Percentiles rank a stretch among this genome's conserved stretches.
These are phyloP conservation scores for Fusarium illudens DNA, from an alignment of 2,329 filamentous ascomycete genomes.

Conservation along the genomic window DNA sequence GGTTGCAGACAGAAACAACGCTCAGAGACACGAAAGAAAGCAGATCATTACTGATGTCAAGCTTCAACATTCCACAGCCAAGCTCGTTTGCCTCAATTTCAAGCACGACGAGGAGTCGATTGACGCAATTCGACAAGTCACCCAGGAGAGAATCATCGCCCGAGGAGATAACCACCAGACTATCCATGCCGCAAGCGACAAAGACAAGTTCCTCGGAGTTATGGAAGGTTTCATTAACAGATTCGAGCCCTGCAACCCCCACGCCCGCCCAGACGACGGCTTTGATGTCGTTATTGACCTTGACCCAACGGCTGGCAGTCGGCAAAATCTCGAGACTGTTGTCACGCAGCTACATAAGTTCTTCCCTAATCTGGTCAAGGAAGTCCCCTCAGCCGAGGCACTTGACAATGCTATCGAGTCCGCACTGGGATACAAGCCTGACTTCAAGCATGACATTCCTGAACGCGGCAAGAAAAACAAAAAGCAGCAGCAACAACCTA, in stretches of 20 bases:
- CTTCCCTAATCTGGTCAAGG: constrained; percentile 79
- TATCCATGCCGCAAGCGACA: constrained; percentile 82
- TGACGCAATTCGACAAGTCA: constrained; percentile 76
- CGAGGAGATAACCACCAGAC: constrained; percentile 98
- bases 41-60: constrained; percentile 86
- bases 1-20: constrained; percentile 94
- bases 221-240: constrained; percentile 94
- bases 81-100: constrained; percentile 87
- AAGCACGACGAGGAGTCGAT: constrained; percentile 82
- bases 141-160: constrained; percentile 78
- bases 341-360: constrained; percentile 75
- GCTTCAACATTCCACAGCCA: constrained; percentile 67
- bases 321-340: constrained; percentile 84
- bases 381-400: constrained; percentile 74
- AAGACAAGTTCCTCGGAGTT: constrained; percentile 80
- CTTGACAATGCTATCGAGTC: constrained; percentile 81
- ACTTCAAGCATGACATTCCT: constrained; percentile 78
- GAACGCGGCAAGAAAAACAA: constrained; percentile 57
- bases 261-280: constrained; percentile 74
- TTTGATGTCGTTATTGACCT: constrained; percentile 90
- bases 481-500: constrained; percentile 41
- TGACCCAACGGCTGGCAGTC: constrained; percentile 78
- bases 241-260: constrained; percentile 79
- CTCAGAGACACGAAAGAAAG: constrained; percentile 84
- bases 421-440: constrained; percentile 80